Percentiles rank a stretch among this genome's conserved stretches.
These are phyloP conservation scores for Aspergillus terreus DNA, from an alignment of 2,329 filamentous ascomycete species.

Conservation along the genomic window DNA sequence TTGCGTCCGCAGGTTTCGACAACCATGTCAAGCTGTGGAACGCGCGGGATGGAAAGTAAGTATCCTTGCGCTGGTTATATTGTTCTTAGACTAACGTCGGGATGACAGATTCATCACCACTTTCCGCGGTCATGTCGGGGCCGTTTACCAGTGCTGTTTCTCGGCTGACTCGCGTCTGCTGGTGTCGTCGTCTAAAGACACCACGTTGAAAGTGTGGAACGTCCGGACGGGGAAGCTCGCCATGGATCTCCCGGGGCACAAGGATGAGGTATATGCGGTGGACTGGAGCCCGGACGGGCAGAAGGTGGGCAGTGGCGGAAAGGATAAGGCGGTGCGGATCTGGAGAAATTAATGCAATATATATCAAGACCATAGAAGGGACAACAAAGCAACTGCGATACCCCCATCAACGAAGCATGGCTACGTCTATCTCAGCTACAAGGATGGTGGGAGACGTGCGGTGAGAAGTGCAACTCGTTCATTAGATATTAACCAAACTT, in stretches of 20 bases:
- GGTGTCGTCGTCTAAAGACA: conserved; percentile 86
- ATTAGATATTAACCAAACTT: not conserved
- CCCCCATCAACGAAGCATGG: conserved; percentile 6
- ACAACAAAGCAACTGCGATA: conserved; percentile 14
- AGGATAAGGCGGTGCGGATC: conserved; percentile 73
- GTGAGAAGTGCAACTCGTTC: not conserved
- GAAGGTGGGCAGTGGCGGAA: conserved; percentile 84
- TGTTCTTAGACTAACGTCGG: not conserved
- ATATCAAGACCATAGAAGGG: not conserved
- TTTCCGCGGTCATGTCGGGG: conserved; percentile 81
- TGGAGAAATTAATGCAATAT: conserved; percentile 54
- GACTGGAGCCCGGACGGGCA: conserved; percentile 93
- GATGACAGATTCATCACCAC: conserved; percentile 72
- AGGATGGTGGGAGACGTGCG: no score
- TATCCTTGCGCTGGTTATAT: conserved; percentile 4
- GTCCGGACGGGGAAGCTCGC: conserved; percentile 78
- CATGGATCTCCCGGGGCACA: conserved; percentile 80
- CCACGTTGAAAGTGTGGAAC: conserved; percentile 93
- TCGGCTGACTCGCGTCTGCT: conserved; percentile 87
- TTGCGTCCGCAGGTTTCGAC: conserved; percentile 87
- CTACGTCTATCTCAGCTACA: no score
- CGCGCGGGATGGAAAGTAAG: conserved; percentile 61
- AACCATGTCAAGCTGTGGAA: conserved; percentile 95
- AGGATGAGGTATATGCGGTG: conserved; percentile 89
- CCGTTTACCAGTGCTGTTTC: conserved; percentile 90